These are phyloP conservation scores for Venustampulla echinocandica DNA, from an alignment of 495 filamentous ascomycete genomes.

Conservation along the genomic window DNA sequence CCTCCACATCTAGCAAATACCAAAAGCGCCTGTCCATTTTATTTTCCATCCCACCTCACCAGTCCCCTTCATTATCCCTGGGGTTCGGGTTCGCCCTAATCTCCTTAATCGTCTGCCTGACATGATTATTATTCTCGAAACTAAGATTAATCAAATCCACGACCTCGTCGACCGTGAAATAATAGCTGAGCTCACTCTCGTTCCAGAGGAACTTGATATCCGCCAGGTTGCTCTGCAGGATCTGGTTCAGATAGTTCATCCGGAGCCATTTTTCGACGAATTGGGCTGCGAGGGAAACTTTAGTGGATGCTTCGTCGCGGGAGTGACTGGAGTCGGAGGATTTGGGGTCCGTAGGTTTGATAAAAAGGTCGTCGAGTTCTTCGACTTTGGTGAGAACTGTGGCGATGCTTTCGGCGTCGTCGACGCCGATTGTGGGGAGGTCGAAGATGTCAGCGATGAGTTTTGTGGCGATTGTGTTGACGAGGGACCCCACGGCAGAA, in stretches of 20 bases:
- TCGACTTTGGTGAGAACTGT: conserved; percentile 63
- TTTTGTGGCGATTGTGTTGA: conserved; percentile 72
- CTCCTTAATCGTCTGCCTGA: conserved; percentile 68
- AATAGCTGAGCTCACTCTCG: conserved; percentile 74
- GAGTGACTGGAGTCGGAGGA: conserved; percentile 33
- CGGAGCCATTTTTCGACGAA: conserved; percentile 81
- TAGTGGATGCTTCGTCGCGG: conserved; percentile 6
- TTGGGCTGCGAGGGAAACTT: conserved; percentile 49
- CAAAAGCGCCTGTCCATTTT: too few relatives aligned
- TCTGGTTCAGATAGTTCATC: conserved; percentile 80
- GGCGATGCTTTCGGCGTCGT: conserved; percentile 74
- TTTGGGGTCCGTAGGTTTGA: conserved; percentile 19
- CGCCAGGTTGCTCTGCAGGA: conserved; percentile 79
- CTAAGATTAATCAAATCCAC: conserved; percentile 79
- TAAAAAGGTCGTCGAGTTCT: conserved; percentile 65
- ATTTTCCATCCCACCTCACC: neutral
- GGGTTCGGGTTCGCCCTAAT: conserved; percentile 50
- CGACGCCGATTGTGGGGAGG: conserved; percentile 73
- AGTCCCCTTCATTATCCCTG: neutral
- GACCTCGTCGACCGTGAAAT: conserved; percentile 77
- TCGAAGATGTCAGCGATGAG: conserved; percentile 82
- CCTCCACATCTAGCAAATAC: too few relatives aligned
- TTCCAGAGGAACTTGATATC: conserved; percentile 86
- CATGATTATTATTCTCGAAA: conserved; percentile 80
- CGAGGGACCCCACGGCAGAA: conserved; percentile 75